Base-by-base conservation (phyloP, 2,329 filamentous ascomycete genomes). In the Simplicillium aogashimaense region DNA sequence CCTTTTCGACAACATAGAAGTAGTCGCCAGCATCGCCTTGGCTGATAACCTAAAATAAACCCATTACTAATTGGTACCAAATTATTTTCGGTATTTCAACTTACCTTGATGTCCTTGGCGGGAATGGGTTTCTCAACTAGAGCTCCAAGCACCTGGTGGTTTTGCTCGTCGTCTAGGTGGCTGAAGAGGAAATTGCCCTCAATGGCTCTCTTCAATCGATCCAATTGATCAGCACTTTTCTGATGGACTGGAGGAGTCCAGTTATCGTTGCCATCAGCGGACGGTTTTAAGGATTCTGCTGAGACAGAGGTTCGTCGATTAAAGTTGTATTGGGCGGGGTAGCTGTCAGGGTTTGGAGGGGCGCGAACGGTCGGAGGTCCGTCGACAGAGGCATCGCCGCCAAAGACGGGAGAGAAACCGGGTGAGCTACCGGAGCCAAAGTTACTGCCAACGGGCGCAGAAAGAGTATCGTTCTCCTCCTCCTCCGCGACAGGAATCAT, bases 21-120 rank as follows among this genome's bases (percentile, higher is more conserved):
- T 85, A 97, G 63, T 98, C 92, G 34, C 92, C 92, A 1, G 89
- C 83, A 55, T 97, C 92, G 41, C 92, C 92, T 67, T 98, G 92
- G 37, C 81, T 83, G 50, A 98, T 97, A 43, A 98, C 87, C 74
- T 95, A 74, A 33, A 37, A 31, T 7, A n/a, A n/a, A 6, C n/a
- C 31, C 2, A 28, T 8, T 46, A 54, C 60, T 42, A 63, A 48
- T 35, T 43, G 20, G 14, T 29, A 31, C 5, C 20, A 25, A 25
- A 9, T 34, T 20, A n/a, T 20, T 9, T 29, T 25, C 12, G n/a
- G 30, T 18, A 25, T 8, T 30, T 11, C 18, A 16, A 29, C 62
- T 42, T 58, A 80, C 78, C 67, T 81, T 81, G 57, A 82, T 81
- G 47, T 80, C 90, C 65, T 92, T 94, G 47, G 87, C 86, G 2